These are phyloP conservation scores for Parastagonospora avenae DNA, from an alignment of 2,329 filamentous ascomycete genomes.

Conservation along the genomic window DNA sequence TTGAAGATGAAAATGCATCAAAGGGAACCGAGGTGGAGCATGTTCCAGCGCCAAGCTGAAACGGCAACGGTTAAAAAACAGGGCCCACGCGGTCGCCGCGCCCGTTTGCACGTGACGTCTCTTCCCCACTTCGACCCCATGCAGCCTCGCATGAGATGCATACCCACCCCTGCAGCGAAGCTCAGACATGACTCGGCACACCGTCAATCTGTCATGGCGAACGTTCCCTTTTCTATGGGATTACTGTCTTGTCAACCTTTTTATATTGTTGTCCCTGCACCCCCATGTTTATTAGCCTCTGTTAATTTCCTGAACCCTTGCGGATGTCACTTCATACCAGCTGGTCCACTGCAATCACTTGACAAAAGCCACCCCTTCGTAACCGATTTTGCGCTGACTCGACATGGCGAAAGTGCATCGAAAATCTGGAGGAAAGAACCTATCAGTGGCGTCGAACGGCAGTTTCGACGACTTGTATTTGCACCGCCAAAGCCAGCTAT, in stretches of 20 bases:
- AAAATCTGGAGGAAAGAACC: constrained; percentile 21
- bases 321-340: too few relatives aligned
- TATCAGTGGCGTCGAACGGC: constrained; percentile 29
- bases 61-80: constrained; percentile 6
- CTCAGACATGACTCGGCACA: constrained; percentile 16
- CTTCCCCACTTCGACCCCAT: constrained; percentile 11
- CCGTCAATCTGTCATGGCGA: constrained; percentile 13
- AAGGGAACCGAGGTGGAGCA: constrained; percentile 8
- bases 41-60: constrained; percentile 25
- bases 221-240: constrained; percentile 15
- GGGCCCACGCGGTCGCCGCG: not conserved
- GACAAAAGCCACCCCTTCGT: too few relatives aligned
- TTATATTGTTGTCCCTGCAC: constrained; percentile 1
- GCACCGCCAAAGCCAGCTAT: constrained; percentile 40
- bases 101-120: constrained; percentile 10
- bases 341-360: not conserved
- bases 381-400: not conserved
- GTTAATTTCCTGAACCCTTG: not conserved
- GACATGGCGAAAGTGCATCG: constrained; percentile 18
- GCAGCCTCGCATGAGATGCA: constrained; percentile 8
- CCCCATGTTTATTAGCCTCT: constrained; percentile 1
- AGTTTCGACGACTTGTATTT: constrained; percentile 33
- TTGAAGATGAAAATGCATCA: constrained; percentile 16
- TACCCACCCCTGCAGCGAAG: constrained; percentile 12
- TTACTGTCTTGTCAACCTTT: constrained; percentile 1